Conservation (phyloP, 352 stramenopile genomes). For the Thalassiosira mediterranea region DNA sequence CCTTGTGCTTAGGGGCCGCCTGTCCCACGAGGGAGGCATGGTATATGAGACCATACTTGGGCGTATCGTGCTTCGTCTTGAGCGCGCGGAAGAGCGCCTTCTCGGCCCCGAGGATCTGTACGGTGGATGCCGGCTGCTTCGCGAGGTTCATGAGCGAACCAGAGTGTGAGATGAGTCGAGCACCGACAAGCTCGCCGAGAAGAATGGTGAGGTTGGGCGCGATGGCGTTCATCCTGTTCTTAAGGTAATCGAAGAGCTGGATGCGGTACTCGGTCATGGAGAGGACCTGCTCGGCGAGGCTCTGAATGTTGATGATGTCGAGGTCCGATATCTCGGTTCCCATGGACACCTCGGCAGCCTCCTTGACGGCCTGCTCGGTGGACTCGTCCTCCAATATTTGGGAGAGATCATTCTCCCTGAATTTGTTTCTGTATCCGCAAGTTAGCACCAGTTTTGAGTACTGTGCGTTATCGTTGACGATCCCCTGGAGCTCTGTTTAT, state of each 20-base stretch:
- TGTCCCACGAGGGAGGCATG: slow-evolving; percentile 99
- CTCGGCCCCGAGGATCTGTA: slow-evolving; percentile 99
- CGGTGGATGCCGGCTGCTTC: slow-evolving; percentile 98
- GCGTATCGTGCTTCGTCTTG: slow-evolving; percentile 99
- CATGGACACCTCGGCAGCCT: slow-evolving; percentile 98
- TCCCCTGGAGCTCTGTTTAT: slow-evolving; percentile 97
- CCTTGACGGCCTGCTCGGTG: slow-evolving; percentile 94
- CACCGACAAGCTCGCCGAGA: slow-evolving; percentile 98
- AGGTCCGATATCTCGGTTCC: slow-evolving; percentile 99
- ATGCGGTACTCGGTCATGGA: slow-evolving; percentile 90
- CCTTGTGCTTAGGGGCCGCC: slow-evolving; percentile 99
- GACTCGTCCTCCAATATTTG: slow-evolving; percentile 87
- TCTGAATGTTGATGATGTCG: slow-evolving; percentile 97
- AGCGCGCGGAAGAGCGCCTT: slow-evolving; percentile 99
- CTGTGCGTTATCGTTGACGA: slow-evolving; percentile 98
- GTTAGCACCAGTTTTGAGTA: slow-evolving; percentile 97
- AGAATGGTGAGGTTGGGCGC: slow-evolving; percentile 99
- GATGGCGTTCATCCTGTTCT: slow-evolving; percentile 99
- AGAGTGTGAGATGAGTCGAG: slow-evolving; percentile 98
- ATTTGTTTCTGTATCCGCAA: slow-evolving; percentile 87
- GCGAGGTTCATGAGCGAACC: slow-evolving; percentile 99
- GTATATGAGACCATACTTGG: slow-evolving; percentile 99
- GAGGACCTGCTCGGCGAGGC: slow-evolving; percentile 86
- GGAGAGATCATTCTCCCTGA: slow-evolving; percentile 91
- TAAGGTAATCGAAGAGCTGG: slow-evolving; percentile 99